Base-by-base conservation (phyloP, 1,284 basidiomycete genomes). In the Fomitopsis betulina region DNA sequence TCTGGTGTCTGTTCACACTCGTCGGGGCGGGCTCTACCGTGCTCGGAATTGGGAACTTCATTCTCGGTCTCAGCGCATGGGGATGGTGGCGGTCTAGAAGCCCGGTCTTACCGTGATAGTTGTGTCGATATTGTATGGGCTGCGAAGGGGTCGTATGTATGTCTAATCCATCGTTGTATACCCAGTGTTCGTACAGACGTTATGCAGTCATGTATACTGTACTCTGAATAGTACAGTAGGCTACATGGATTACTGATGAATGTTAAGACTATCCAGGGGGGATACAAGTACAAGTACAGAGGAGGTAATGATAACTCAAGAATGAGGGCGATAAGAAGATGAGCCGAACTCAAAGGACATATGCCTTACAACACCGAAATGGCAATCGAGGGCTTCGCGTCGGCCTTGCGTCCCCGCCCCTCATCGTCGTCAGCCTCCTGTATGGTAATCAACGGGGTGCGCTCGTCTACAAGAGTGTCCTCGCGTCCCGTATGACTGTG, bases 1-100 rank as follows among this genome's bases (percentile, higher is more conserved):
- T 80, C 23, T 94, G 93, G 93, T 89, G 83, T 78, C 52, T 87
- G 13, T 72, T 94, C 57, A 79, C 85, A 49, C 61, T 90, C 33
- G 70, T 91, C 17, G 93, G 94, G n/a, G 85, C 88, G 12, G 92
- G 92, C 50, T 87, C 85, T 32, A 76, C 80, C 2, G 69, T 76
- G 17, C 67, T 91, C 55, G 90, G 90, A 0, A 60, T 88, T 38
- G 83, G 86, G 63, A 91, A 91, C 67, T 84, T 87, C 64, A 60
- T 87, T 40, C 66, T 91, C 27, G 69, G 73, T 21, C 54, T 74
- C 5, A 68, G 73, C 3, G 54, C 68, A 9, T 73, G 70, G 70
- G 64, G 69, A n/a, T 75, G 72, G 72, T 73, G 69, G 69, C 63
- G 58, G 49, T 58, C 58, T 6, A 58, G 58, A 54, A 47, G 40